These are phyloP conservation scores for Theobroma grandiflorum DNA, from an alignment of 441 rosid genomes.

Conservation along the genomic window DNA sequence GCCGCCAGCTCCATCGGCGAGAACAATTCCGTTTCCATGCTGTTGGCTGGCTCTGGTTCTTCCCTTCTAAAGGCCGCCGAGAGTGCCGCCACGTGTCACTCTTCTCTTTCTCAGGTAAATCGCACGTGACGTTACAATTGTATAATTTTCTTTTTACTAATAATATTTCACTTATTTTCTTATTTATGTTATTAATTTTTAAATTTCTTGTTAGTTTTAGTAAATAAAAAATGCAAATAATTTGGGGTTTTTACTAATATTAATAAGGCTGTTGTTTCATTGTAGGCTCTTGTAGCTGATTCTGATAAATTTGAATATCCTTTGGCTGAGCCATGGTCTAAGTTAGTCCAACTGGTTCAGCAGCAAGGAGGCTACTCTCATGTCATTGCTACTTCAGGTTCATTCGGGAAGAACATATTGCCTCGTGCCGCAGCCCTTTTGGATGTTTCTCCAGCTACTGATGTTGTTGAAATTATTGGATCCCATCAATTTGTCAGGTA, in stretches of 20 bases:
- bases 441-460: conserved; percentile 93
- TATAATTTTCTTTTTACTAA: not conserved
- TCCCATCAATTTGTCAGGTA: conserved; percentile 79
- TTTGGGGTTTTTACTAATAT: too few relatives aligned
- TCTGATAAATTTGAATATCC: conserved; percentile 71
- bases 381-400: conserved; percentile 72
- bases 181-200: not conserved
- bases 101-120: conserved; percentile 72
- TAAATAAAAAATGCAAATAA: not conserved
- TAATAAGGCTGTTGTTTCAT: not conserved
- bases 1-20: conserved; percentile 69
- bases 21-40: conserved; percentile 63
- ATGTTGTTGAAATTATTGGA: conserved; percentile 71
- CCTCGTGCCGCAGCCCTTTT: conserved; percentile 93
- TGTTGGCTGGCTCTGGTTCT: conserved; percentile 88
- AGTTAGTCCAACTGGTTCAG: conserved; percentile 74
- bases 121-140: not conserved
- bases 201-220: not conserved
- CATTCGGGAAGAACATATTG: conserved; percentile 86
- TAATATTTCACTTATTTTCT: not conserved
- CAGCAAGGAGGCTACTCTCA: conserved; percentile 73
- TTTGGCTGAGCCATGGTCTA: conserved; percentile 94
- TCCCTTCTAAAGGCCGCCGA: conserved; percentile 77
- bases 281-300: conserved; percentile 88
- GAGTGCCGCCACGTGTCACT: conserved; percentile 78